phyloP scores from a whole-genome alignment of 768 basidiomycete species.

The Agrocybe chaxingu region DNA sequence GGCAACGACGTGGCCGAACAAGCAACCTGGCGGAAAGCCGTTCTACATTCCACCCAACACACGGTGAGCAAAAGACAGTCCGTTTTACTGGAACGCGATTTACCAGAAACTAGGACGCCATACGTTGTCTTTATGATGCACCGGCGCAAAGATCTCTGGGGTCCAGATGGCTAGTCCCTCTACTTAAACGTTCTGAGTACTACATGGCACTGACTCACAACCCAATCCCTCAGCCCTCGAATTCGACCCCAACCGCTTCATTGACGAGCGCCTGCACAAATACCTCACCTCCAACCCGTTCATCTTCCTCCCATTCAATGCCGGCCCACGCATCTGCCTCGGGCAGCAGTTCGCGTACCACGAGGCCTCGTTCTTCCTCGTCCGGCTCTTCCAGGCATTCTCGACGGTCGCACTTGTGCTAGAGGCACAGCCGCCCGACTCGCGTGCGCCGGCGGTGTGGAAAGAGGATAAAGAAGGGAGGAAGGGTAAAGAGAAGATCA shows the following conservation, averaged over 20 bases:
- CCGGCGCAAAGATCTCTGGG: constrained; percentile 59
- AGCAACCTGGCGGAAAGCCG: constrained; percentile 11
- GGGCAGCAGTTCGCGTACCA: constrained; percentile 46
- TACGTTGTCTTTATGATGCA: constrained; percentile 59
- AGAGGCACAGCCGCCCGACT: constrained; percentile 31
- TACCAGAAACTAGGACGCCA: constrained; percentile 8
- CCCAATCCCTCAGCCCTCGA: constrained; percentile 34
- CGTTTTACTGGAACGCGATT: neutral
- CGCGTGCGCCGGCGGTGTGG: constrained; percentile 38
- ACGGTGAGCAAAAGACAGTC: neutral
- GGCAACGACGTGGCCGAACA: constrained; percentile 8
- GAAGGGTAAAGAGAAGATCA: constrained; percentile 28
- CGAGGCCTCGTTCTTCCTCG: constrained; percentile 45
- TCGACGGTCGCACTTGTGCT: constrained; percentile 34
- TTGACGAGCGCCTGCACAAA: constrained; percentile 53
- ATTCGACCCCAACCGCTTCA: constrained; percentile 66
- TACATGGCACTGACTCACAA: neutral
- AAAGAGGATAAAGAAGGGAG: constrained; percentile 22
- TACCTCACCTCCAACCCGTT: constrained; percentile 54
- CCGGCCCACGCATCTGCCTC: constrained; percentile 44
- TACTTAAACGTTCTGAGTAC: neutral
- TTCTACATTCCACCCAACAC: constrained; percentile 18
- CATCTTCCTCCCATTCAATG: constrained; percentile 51
- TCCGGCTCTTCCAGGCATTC: constrained; percentile 49
- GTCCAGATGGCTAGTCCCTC: constrained; percentile 48